Evolutionary conservation across 352 stramenopile species (phyloP).

Genomic region (Phytophthora fragariae): DNA sequence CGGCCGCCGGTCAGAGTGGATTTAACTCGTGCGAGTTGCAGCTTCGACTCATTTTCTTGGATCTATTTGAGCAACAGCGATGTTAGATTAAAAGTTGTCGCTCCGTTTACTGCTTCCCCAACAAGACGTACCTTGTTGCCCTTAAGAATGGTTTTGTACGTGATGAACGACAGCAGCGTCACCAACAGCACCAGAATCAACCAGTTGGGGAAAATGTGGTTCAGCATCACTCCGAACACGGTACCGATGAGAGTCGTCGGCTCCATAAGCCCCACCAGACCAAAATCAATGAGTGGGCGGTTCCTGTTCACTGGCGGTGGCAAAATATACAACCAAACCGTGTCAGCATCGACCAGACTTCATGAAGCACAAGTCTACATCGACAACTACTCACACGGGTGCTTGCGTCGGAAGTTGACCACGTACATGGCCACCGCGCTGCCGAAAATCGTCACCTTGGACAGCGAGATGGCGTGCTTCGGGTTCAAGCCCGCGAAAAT

Average conservation of each 20-base stretch:
- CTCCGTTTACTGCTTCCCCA: no score
- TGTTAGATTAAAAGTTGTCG: no score
- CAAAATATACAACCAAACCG: background rate
- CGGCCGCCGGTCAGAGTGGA: no score
- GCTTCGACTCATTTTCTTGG: no score
- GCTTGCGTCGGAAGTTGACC: conserved; percentile 92
- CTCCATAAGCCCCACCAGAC: conserved; percentile 98
- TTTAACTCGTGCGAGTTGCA: no score
- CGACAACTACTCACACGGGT: conserved; percentile 75
- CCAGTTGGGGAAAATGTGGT: conserved; percentile 82
- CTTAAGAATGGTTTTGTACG: conserved; percentile 74
- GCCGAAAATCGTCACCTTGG: conserved; percentile 97
- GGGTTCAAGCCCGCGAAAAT: conserved; percentile 92
- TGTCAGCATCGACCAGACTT: background rate
- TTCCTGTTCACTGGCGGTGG: conserved; percentile 67
- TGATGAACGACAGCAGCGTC: conserved; percentile 69
- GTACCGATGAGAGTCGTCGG: conserved; percentile 85
- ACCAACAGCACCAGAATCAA: conserved; percentile 77
- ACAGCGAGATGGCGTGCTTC: conserved; percentile 97
- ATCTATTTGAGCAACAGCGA: no score
- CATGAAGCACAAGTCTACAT: background rate
- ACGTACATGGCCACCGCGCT: conserved; percentile 95
- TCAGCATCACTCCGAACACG: conserved; percentile 81
- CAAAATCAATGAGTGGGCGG: conserved; percentile 96
- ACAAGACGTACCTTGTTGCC: conserved; percentile 50